Evolutionary conservation across 163 green algal genomes (phyloP).

Genomic region (Chlamydomonas reinhardtii): DNA sequence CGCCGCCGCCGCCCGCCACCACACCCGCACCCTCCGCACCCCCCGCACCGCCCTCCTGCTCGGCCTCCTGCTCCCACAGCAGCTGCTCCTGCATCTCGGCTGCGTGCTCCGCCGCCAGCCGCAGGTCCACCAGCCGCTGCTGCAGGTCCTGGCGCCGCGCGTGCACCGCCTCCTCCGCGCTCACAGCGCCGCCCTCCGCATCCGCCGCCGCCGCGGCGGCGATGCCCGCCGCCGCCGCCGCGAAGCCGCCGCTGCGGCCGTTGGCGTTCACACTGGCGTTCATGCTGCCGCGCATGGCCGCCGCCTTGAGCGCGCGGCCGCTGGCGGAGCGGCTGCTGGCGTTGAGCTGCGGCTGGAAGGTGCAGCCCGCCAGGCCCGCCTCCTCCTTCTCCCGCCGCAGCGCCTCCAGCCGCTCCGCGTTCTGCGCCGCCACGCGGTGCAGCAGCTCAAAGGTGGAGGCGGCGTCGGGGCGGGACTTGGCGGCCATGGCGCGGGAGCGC

Average conservation of each 20-base stretch:
- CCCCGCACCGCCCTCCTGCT: background rate
- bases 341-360: slow-evolving; percentile 77
- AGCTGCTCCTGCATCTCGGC: slow-evolving; percentile 26
- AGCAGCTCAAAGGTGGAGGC: slow-evolving; percentile 58
- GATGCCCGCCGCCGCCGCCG: slow-evolving; percentile 19
- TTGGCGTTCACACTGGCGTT: background rate
- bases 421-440: slow-evolving; percentile 54
- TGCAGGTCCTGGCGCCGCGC: slow-evolving; percentile 21
- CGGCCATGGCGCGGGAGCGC: slow-evolving; percentile 63
- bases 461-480: slow-evolving; percentile 59
- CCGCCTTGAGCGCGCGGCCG: slow-evolving; percentile 1
- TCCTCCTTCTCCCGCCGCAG: slow-evolving; percentile 60
- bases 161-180: background rate
- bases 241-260: slow-evolving; percentile 4
- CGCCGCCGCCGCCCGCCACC: background rate
- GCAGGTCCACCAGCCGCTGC: slow-evolving; percentile 27
- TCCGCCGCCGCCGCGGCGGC: slow-evolving; percentile 16
- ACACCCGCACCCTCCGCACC: background rate
- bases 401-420: slow-evolving; percentile 57
- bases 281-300: background rate
- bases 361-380: slow-evolving; percentile 66
- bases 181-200: background rate
- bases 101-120: background rate
- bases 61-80: background rate
- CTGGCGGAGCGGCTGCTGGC: background rate